phyloP scores from a whole-genome alignment of 2,329 filamentous ascomycete genomes.

The Exophiala aquamarina region DNA sequence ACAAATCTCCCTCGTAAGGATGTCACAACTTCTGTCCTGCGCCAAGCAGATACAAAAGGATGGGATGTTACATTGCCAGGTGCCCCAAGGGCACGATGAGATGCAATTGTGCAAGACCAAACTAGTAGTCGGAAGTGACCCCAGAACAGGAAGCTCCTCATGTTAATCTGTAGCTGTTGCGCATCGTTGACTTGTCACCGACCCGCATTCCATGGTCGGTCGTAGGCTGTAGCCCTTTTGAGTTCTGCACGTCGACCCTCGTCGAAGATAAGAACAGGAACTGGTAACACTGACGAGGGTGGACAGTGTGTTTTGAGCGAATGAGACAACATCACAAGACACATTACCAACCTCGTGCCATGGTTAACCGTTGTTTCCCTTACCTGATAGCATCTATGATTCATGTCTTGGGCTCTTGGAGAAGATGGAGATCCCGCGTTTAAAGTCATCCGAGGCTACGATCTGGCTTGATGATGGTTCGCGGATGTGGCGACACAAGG shows the following conservation, averaged over 20 bases:
- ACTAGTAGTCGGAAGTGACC: not conserved
- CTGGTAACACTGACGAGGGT: not conserved
- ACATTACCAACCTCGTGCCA: too few species aligned
- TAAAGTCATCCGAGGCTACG: not conserved
- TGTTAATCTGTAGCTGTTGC: not conserved
- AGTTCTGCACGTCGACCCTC: not conserved
- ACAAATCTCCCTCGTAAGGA: not conserved
- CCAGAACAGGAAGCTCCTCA: not conserved
- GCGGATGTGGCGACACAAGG: conserved; percentile 1
- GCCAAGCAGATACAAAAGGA: not conserved
- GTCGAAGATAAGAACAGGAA: not conserved
- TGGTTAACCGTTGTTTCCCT: too few species aligned
- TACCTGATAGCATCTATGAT: not conserved
- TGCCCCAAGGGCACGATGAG: not conserved
- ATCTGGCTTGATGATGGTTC: not conserved
- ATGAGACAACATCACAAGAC: too few species aligned
- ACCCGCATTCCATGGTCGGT: not conserved
- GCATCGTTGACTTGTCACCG: not conserved
- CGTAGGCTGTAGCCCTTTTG: not conserved
- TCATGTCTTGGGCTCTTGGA: conserved; percentile 2
- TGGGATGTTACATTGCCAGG: not conserved
- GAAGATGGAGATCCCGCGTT: not conserved
- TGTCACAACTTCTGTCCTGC: not conserved
- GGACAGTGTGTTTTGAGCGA: not conserved
- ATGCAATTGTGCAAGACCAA: not conserved